Conservation (phyloP, 345 rosid genomes). For the Arabis hirsuta region DNA sequence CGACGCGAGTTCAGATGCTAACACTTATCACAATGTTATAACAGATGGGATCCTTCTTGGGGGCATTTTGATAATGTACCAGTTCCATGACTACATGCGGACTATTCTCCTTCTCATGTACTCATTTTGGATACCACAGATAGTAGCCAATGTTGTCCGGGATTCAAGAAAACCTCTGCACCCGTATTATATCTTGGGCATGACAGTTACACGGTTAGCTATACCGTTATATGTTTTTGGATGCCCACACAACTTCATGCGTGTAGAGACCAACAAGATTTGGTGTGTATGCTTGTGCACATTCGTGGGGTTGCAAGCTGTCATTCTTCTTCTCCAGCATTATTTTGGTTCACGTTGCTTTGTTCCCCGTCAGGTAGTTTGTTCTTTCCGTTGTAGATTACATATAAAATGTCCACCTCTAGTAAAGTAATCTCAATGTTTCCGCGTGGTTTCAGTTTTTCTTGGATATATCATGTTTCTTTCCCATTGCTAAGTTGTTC, state of each 20-base stretch:
- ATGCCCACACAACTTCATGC: conserved; percentile 97
- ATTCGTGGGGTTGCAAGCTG: conserved; percentile 82
- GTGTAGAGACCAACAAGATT: conserved; percentile 74
- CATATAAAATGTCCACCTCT: conserved; percentile 1
- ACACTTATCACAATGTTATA: conserved; percentile 26
- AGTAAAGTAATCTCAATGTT: background rate
- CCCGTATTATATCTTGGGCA: conserved; percentile 90
- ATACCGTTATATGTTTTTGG: conserved; percentile 87
- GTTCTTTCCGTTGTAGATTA: conserved; percentile 1
- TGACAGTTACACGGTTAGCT: conserved; percentile 85
- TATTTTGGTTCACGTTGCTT: conserved; percentile 96
- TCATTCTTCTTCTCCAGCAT: conserved; percentile 87
- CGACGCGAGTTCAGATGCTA: conserved; percentile 8
- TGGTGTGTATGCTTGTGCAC: conserved; percentile 83
- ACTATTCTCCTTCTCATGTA: conserved; percentile 85
- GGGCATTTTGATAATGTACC: conserved; percentile 93
- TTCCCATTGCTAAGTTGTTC: conserved; percentile 11
- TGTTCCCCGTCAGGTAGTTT: conserved; percentile 89
- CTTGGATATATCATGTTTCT: conserved; percentile 10
- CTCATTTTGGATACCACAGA: conserved; percentile 97
- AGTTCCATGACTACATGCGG: conserved; percentile 80
- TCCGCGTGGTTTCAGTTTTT: background rate
- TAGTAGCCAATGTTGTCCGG: conserved; percentile 74
- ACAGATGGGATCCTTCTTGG: conserved; percentile 98
- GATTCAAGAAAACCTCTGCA: conserved; percentile 98